Evolutionary conservation across 83 land plant species (phyloP).

Genomic region (Thuja plicata): DNA sequence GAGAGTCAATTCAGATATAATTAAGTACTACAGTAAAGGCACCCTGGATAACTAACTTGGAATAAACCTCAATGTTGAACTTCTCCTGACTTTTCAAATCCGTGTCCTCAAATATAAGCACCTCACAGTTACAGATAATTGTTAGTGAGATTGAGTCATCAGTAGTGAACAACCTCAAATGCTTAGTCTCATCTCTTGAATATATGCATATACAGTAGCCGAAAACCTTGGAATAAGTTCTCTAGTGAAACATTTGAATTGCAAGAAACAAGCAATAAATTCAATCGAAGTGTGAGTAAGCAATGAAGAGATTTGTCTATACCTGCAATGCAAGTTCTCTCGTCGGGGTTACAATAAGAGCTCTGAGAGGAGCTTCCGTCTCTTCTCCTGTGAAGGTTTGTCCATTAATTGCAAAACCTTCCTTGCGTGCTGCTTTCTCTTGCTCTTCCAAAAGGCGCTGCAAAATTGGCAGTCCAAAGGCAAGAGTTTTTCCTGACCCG

Average conservation of each 20-base stretch:
- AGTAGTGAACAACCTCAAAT: background rate
- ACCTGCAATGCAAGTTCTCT: slow-evolving; percentile 99
- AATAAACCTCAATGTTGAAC: background rate
- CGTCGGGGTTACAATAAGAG: slow-evolving; percentile 90
- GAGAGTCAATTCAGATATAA: background rate
- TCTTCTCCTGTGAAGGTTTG: slow-evolving; percentile 22
- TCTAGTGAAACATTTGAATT: background rate
- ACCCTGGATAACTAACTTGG: background rate
- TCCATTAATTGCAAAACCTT: slow-evolving; percentile 7
- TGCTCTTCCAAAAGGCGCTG: slow-evolving; percentile 89
- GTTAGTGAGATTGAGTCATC: background rate
- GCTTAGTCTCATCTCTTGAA: background rate
- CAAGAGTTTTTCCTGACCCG: slow-evolving; percentile 98
- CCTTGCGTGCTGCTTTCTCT: slow-evolving; percentile 45
- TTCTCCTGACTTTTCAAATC: background rate
- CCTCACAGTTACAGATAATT: background rate
- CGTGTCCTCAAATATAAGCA: background rate
- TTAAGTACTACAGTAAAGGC: background rate
- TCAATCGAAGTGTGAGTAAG: background rate
- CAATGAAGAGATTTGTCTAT: background rate
- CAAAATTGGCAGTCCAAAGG: slow-evolving; percentile 94
- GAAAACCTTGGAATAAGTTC: background rate
- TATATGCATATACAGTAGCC: background rate
- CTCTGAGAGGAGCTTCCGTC: slow-evolving; percentile 63
- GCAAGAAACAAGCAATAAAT: background rate